A percentile compares a stretch with the other conserved stretches of the same genome.
phyloP scores from a whole-genome alignment of 371 early-diverging fungal species.

The Umbelopsis sp. region DNA sequence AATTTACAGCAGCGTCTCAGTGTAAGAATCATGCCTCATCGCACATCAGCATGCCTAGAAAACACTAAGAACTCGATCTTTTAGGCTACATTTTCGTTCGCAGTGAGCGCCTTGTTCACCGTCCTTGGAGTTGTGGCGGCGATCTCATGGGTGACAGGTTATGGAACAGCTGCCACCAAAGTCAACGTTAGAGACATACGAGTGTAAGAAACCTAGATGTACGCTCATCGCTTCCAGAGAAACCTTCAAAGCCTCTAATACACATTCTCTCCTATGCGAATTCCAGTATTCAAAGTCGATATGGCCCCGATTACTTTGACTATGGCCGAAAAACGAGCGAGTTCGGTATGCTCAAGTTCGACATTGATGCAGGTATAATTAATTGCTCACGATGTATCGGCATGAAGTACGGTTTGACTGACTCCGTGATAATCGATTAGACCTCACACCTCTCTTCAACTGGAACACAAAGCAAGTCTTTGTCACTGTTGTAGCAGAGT shows the following conservation, averaged over 20 bases:
- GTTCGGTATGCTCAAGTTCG: slow-evolving; percentile 71
- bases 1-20: slow-evolving; percentile 64
- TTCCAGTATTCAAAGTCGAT: slow-evolving; percentile 56
- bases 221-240: neutral
- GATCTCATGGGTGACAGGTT: slow-evolving; percentile 48
- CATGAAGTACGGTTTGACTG: too few species aligned
- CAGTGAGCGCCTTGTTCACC: slow-evolving; percentile 63
- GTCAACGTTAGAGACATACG: slow-evolving; percentile 53
- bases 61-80: neutral
- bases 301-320: slow-evolving; percentile 68
- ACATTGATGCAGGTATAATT: slow-evolving; percentile 74
- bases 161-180: slow-evolving; percentile 39
- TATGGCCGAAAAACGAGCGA: slow-evolving; percentile 64
- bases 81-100: slow-evolving; percentile 67
- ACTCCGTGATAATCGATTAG: slow-evolving; percentile 36
- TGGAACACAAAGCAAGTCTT: slow-evolving; percentile 98
- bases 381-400: neutral
- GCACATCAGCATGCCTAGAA: neutral
- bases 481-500: slow-evolving; percentile 87
- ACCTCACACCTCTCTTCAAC: slow-evolving; percentile 85
- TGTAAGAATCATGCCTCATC: slow-evolving; percentile 29
- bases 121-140: slow-evolving; percentile 62
- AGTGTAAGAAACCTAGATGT: slow-evolving; percentile 44
- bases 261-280: neutral
- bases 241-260: neutral